Evolutionary conservation across 345 rosid genomes (phyloP), one percentile per base, ranked within the genome.

Genomic region (Heritiera littoralis): DNA sequence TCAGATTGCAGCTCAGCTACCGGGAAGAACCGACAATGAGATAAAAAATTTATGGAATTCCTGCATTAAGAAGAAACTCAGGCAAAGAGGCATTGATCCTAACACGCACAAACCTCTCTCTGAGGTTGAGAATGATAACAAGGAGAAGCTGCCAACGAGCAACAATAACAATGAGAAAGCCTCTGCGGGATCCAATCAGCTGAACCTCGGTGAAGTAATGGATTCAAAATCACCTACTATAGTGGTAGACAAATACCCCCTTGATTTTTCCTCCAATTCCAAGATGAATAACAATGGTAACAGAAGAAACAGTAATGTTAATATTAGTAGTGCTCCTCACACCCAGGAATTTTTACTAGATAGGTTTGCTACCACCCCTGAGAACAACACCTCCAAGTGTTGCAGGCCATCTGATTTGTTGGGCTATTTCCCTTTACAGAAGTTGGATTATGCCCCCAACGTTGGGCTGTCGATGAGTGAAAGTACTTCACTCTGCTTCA

Each of bases 31-130:
- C 0, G 92, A 90, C 66, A 89, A 90, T 66, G 92, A 90, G 84
- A 89, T 90, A 48, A 90, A 90, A 83, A 90, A 90, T 81, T 80
- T 87, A 41, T 90, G 94, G 94, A 90, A 90, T 82, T 89, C 94
- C 54, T 70, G 89, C 61, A 87, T 90, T 51, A 89, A 89, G 83
- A 90, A 89, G 92, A 90, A 90, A 81, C 88, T 90, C 35, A 90
- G 78, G 79, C 86, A 86, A 78, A 84, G 79, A 77, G 94, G 92
- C 48, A 89, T 90, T 81, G 94, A 90, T 32, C 94, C 92, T 45
- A 86, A 83, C 77, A 87, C 92, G 65, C 94, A 90, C 85, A 87
- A 83, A 65, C 90, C 90, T 54, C 84, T 93, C 40, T 74, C 93
- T 1, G 87, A 84, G 79, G 80, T 79, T 72, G 89, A 85, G 82